Conservation (phyloP, 1,284 basidiomycete species). For the Heterobasidion irregulare region DNA sequence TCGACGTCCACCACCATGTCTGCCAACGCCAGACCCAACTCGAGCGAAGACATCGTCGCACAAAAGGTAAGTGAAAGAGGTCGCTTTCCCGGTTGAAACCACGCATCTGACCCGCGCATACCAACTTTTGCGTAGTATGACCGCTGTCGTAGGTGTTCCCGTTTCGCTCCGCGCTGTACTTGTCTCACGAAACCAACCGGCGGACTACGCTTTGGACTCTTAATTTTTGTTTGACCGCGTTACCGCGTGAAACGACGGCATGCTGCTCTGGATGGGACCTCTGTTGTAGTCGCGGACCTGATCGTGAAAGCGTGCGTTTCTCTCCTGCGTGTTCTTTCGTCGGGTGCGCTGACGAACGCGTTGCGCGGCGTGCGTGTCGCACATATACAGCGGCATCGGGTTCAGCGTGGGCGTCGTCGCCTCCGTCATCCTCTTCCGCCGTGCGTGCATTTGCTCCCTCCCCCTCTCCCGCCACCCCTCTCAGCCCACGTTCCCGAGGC, state of each 20-base stretch:
- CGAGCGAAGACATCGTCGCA: constrained; percentile 80
- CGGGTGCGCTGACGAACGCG: constrained; percentile 16
- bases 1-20: constrained; percentile 31
- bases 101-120: neutral
- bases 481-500: neutral
- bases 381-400: constrained; percentile 78
- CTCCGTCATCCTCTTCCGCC: constrained; percentile 90
- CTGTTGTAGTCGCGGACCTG: constrained; percentile 58
- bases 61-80: constrained; percentile 82
- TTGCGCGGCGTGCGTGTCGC: constrained; percentile 10
- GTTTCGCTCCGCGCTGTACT: neutral
- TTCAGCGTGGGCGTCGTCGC: constrained; percentile 92
- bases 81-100: neutral
- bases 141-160: constrained; percentile 70
- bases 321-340: neutral
- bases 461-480: neutral
- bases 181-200: neutral
- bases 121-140: constrained; percentile 58
- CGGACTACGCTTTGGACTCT: neutral
- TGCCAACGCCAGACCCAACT: constrained; percentile 44
- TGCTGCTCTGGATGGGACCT: neutral
- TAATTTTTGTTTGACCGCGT: too few relatives aligned
- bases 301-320: constrained; percentile 66
- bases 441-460: constrained; percentile 46
- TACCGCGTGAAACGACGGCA: neutral